These are phyloP conservation scores for Phytophthora vignae DNA, from an alignment of 352 stramenopile genomes.

Conservation along the genomic window DNA sequence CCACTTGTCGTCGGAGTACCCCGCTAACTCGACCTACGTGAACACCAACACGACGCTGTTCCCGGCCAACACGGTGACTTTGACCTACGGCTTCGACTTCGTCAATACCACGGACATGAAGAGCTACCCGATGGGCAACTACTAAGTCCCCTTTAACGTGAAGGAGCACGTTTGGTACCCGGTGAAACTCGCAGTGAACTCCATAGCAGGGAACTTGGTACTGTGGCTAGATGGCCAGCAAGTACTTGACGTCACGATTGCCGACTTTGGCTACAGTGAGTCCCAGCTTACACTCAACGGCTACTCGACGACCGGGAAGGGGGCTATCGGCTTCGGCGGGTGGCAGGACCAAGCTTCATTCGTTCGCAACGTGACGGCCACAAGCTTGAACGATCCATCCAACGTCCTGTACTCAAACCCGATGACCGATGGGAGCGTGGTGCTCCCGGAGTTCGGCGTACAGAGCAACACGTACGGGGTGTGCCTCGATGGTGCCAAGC, in stretches of 20 bases:
- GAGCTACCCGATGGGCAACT: conserved; percentile 26
- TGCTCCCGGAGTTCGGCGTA: conserved; percentile 6
- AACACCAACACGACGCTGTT: conserved; percentile 34
- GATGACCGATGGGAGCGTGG: conserved; percentile 32
- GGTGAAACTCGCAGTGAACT: conserved; percentile 71
- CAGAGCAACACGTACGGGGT: too few relatives aligned
- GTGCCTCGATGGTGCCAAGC: conserved; percentile 22
- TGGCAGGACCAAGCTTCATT: conserved; percentile 37
- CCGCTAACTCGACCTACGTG: conserved; percentile 17
- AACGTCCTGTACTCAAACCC: conserved; percentile 36
- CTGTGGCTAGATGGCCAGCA: conserved; percentile 19
- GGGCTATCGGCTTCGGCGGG: conserved; percentile 35
- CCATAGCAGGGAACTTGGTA: conserved; percentile 35
- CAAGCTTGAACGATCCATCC: conserved; percentile 24
- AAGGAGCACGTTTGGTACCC: conserved; percentile 65
- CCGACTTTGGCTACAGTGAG: too few relatives aligned
- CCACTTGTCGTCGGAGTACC: conserved; percentile 32
- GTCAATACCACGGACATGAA: conserved; percentile 18
- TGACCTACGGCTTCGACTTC: conserved; percentile 31
- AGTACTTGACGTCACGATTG: neutral
- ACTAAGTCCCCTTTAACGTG: conserved; percentile 60
- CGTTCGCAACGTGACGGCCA: conserved; percentile 28
- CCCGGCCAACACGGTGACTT: conserved; percentile 22
- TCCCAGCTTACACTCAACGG: conserved; percentile 22
- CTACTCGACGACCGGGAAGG: conserved; percentile 22